These are phyloP conservation scores for Phytophthora citrophthora DNA, from an alignment of 352 stramenopile genomes.

Conservation along the genomic window DNA sequence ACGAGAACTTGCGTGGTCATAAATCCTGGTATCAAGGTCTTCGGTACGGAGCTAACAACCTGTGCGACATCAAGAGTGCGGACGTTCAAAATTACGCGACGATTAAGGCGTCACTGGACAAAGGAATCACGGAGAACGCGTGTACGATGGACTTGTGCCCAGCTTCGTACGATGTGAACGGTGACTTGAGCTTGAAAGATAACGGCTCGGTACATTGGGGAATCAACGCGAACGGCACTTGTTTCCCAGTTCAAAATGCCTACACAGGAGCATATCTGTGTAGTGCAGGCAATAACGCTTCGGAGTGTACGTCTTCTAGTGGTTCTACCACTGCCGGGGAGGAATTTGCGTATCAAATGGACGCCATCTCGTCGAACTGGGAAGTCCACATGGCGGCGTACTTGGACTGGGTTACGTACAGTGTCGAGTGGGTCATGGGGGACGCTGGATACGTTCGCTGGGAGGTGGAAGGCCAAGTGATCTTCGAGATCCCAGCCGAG, in stretches of 20 bases:
- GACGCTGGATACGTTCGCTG: conserved; percentile 63
- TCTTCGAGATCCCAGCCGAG: conserved; percentile 65
- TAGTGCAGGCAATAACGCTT: conserved; percentile 49
- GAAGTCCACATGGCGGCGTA: conserved; percentile 69
- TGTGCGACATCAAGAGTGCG: conserved; percentile 38
- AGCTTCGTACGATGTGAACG: conserved; percentile 59
- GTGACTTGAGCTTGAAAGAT: conserved; percentile 53
- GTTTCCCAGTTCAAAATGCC: conserved; percentile 38
- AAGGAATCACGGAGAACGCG: conserved; percentile 55
- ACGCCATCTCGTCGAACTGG: conserved; percentile 78
- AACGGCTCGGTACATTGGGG: conserved; percentile 48
- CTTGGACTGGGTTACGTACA: conserved; percentile 77
- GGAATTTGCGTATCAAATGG: conserved; percentile 76
- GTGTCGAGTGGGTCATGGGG: conserved; percentile 52
- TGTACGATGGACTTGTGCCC: conserved; percentile 52
- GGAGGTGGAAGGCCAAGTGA: conserved; percentile 52
- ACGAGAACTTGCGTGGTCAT: conserved; percentile 49
- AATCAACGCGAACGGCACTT: conserved; percentile 69
- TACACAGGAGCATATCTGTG: conserved; percentile 43
- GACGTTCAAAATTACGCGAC: conserved; percentile 42
- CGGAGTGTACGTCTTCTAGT: conserved; percentile 30
- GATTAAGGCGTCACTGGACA: conserved; percentile 40
- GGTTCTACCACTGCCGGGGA: conserved; percentile 43
- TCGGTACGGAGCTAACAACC: conserved; percentile 65
- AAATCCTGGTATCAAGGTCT: conserved; percentile 76